phyloP scores from a whole-genome alignment of 1,284 basidiomycete genomes.

The Ganoderma meredithae region DNA sequence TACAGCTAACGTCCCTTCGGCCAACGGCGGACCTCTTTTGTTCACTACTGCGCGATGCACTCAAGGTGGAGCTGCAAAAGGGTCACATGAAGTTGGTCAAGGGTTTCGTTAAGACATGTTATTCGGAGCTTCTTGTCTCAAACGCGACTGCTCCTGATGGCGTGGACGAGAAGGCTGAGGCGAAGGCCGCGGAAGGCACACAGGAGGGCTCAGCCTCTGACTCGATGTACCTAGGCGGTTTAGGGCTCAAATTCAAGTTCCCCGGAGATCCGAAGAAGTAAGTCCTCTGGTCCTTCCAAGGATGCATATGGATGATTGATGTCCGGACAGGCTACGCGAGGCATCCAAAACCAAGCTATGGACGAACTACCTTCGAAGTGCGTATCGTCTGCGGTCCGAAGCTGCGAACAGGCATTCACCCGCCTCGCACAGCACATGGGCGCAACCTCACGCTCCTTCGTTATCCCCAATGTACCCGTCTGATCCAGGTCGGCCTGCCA shows the following conservation, averaged over 20 bases:
- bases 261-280: conserved; percentile 95
- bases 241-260: conserved; percentile 90
- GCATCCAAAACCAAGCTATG: conserved; percentile 98
- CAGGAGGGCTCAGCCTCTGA: conserved; percentile 58
- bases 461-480: conserved; percentile 95
- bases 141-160: conserved; percentile 65
- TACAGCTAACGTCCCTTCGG: conserved; percentile 95
- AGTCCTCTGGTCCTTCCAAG: conserved; percentile 36
- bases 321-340: conserved; percentile 77
- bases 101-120: conserved; percentile 90
- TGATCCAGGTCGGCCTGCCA: conserved; percentile 97
- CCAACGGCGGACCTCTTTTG: conserved; percentile 97
- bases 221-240: conserved; percentile 80
- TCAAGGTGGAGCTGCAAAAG: conserved; percentile 88
- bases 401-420: conserved; percentile 10
- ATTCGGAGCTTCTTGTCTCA: conserved; percentile 87
- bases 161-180: conserved; percentile 71
- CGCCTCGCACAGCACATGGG: conserved; percentile 69
- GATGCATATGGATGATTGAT: neutral
- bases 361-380: conserved; percentile 88
- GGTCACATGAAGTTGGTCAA: conserved; percentile 96
- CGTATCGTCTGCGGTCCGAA: conserved; percentile 34
- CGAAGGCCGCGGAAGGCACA: conserved; percentile 72
- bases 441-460: conserved; percentile 92
- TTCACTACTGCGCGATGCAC: conserved; percentile 84